Conservation (phyloP, 2,329 filamentous ascomycete species). For the Aspergillus sp. region DNA sequence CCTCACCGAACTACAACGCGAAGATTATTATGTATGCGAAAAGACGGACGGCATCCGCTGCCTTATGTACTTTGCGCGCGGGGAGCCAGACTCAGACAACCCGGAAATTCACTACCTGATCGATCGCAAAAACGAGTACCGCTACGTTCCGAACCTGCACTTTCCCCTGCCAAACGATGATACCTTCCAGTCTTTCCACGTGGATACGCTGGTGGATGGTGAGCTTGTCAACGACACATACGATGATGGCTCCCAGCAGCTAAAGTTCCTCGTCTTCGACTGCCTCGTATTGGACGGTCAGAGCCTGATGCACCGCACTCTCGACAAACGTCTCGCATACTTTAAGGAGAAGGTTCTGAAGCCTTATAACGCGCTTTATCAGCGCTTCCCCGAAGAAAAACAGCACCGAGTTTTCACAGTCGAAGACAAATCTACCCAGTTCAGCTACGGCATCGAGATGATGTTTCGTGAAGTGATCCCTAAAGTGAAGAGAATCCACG, state of each 20-base stretch:
- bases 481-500: conserved; percentile 69
- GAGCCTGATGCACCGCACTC: conserved; percentile 71
- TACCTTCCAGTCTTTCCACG: conserved; percentile 66
- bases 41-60: conserved; percentile 97
- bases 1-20: conserved; percentile 72
- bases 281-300: conserved; percentile 79
- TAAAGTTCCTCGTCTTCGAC: conserved; percentile 91
- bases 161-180: conserved; percentile 71
- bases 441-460: conserved; percentile 83
- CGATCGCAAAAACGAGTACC: conserved; percentile 97
- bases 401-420: conserved; percentile 74
- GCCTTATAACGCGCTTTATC: conserved; percentile 70
- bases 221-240: conserved; percentile 87
- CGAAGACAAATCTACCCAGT: conserved; percentile 85
- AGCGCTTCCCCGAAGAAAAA: conserved; percentile 71
- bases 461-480: conserved; percentile 90
- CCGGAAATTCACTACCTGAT: conserved; percentile 84
- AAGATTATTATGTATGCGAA: conserved; percentile 97
- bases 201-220: conserved; percentile 81
- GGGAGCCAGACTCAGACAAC: conserved; percentile 55
- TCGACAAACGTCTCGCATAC: conserved; percentile 87
- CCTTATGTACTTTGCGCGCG: conserved; percentile 78
- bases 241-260: conserved; percentile 64
- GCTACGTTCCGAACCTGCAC: conserved; percentile 76
- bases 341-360: conserved; percentile 78